Base-by-base conservation (phyloP, 371 early-diverging fungal genomes). In the Vairimorpha necatrix region DNA sequence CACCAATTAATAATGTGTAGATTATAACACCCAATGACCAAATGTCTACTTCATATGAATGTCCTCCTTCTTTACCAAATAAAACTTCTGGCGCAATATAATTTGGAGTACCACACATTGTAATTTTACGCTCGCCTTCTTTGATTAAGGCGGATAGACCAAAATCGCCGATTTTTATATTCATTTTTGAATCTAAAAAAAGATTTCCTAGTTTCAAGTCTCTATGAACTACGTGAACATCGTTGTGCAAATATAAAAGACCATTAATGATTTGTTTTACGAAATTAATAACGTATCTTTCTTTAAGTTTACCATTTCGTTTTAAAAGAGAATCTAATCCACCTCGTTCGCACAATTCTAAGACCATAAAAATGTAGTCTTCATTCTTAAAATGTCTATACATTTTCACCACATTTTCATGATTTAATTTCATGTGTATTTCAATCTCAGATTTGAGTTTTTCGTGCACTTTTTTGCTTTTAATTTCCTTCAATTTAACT, bases 11-110 rank as follows among this genome's bases (percentile, higher is more conserved):
- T 30, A 96, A 83, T 16, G 95, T 94, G 80, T 91, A 94, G 16
- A 83, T 70, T 33, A 96, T 88, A 2, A 96, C 89, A 28, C 99
- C 99, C 0, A 95, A 81, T 2, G 94, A 91, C 99, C 99, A 99
- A 69, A 96, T 89, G 80, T 99, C 99, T 9, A 90, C 97, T 78
- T 93, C 93, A 83, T 88, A 94, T 65, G 94, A 91, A 83, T 99
- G 97, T 0, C 96, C 95, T 33, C 83, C 77, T 67, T 87, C 87
- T 50, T 87, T 84, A 63, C 89, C 90, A 84, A 90, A 90, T 20
- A 96, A 84, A 33, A 98, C 90, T 82, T 98, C 98, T 0, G 98
- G 98, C 0, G 98, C 96, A 74, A 98, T 92, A 80, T 95, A 98
- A 78, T 96, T 96, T 4, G 96, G 96, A 1, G 98, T 98, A 14